Conservation (phyloP, 2,329 filamentous ascomycete genomes). For the Samsoniella hepiali region DNA sequence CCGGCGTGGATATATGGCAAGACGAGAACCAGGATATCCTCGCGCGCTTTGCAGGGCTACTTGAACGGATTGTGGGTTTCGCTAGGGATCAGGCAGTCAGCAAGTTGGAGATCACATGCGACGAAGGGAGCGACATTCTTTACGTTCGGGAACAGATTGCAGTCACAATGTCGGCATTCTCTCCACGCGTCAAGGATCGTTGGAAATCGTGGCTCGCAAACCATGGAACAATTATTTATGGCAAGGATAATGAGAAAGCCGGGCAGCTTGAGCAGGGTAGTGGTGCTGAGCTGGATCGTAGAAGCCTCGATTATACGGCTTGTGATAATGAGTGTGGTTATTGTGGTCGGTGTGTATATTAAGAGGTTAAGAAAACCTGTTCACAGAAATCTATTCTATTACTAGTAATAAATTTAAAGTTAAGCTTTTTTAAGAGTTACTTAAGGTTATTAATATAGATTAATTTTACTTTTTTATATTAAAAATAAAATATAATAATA, state of each 20-base stretch:
- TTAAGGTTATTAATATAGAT: too few species aligned
- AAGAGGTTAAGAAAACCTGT: background rate
- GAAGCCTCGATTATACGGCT: constrained; percentile 24
- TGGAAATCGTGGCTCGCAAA: constrained; percentile 22
- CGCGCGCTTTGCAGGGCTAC: constrained; percentile 22
- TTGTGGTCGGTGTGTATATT: constrained; percentile 26
- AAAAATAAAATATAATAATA: too few species aligned
- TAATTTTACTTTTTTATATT: too few species aligned
- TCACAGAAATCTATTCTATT: too few species aligned
- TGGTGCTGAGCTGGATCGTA: constrained; percentile 10
- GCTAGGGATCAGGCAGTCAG: constrained; percentile 18
- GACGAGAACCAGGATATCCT: constrained; percentile 26
- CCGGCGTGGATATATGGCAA: constrained; percentile 32
- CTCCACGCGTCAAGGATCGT: constrained; percentile 25
- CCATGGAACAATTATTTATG: background rate
- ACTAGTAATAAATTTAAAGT: too few species aligned
- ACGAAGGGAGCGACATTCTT: constrained; percentile 20
- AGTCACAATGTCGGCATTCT: constrained; percentile 25
- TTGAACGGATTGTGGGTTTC: constrained; percentile 25
- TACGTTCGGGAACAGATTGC: constrained; percentile 26
- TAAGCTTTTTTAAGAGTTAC: too few species aligned
- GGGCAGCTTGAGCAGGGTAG: background rate
- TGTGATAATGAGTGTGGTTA: constrained; percentile 25
- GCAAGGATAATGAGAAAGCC: constrained; percentile 4
- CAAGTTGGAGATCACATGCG: constrained; percentile 27